phyloP scores from a whole-genome alignment of 2,329 filamentous ascomycete genomes.

The Xylaria sp. region DNA sequence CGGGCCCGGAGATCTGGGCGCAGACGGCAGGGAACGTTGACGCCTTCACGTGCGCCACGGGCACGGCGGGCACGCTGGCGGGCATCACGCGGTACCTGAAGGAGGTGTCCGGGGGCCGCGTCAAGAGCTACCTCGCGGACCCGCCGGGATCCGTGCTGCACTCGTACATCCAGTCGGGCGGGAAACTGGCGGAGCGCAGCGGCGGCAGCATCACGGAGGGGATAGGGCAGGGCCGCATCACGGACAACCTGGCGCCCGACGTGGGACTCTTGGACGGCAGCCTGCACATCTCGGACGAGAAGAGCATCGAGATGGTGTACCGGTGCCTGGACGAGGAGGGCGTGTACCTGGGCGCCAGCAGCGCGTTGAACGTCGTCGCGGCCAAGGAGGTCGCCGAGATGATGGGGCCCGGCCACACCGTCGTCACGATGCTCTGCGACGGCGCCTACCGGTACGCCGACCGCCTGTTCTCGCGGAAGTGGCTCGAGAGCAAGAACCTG shows the following conservation, averaged over 20 bases:
- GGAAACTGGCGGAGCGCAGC: slow-evolving; percentile 80
- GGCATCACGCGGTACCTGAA: slow-evolving; percentile 91
- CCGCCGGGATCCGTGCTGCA: slow-evolving; percentile 94
- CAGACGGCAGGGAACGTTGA: slow-evolving; percentile 89
- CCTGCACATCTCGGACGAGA: slow-evolving; percentile 86
- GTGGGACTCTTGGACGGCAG: slow-evolving; percentile 86
- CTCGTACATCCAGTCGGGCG: slow-evolving; percentile 88
- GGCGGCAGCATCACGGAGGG: slow-evolving; percentile 96
- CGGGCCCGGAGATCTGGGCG: slow-evolving; percentile 95
- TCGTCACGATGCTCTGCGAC: slow-evolving; percentile 94
- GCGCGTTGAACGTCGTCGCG: slow-evolving; percentile 92
- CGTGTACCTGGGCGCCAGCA: slow-evolving; percentile 93
- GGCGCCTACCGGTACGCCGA: slow-evolving; percentile 98
- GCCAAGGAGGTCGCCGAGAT: slow-evolving; percentile 94
- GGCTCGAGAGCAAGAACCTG: slow-evolving; percentile 88
- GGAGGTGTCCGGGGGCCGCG: slow-evolving; percentile 78
- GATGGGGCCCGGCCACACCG: slow-evolving; percentile 86
- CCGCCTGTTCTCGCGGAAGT: slow-evolving; percentile 88
- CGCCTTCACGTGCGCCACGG: slow-evolving; percentile 95
- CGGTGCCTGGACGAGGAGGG: slow-evolving; percentile 95
- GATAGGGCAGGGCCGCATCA: slow-evolving; percentile 95
- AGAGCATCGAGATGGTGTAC: slow-evolving; percentile 98
- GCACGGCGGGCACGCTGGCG: slow-evolving; percentile 90
- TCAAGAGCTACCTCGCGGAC: slow-evolving; percentile 91
- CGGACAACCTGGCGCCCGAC: slow-evolving; percentile 91